A percentile compares a stretch with the other conserved stretches of the same genome.
phyloP scores from a whole-genome alignment of 2,329 filamentous ascomycete genomes.

The Xylaria arbuscula region DNA sequence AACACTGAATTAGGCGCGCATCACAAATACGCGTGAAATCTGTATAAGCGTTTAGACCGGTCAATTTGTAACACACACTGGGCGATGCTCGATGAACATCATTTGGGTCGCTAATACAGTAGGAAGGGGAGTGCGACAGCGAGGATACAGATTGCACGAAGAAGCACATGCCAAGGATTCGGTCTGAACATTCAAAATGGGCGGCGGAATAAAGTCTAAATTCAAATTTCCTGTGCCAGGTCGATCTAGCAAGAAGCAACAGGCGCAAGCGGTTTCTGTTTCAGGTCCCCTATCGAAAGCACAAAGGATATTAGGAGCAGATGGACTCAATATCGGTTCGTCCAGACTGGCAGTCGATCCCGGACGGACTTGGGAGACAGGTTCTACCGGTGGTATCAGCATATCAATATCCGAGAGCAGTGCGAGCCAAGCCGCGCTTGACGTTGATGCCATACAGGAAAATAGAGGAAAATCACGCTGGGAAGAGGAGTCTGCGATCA shows the following conservation, averaged over 20 bases:
- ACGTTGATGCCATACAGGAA: conserved; percentile 43
- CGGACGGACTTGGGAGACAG: conserved; percentile 55
- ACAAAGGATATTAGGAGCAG: conserved; percentile 62
- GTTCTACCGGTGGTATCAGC: conserved; percentile 58
- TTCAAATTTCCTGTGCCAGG: conserved; percentile 63
- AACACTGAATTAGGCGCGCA: conserved; percentile 9
- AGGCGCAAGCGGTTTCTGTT: conserved; percentile 46
- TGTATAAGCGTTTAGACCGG: neutral
- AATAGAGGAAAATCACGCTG: conserved; percentile 51
- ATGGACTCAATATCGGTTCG: conserved; percentile 57
- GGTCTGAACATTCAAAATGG: conserved; percentile 49
- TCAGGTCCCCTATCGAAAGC: conserved; percentile 61
- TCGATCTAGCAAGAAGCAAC: conserved; percentile 57
- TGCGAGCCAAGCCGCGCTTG: conserved; percentile 49
- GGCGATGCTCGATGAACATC: conserved; percentile 21
- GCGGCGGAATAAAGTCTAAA: conserved; percentile 52
- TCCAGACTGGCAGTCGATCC: conserved; percentile 41
- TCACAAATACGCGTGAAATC: conserved; percentile 17
- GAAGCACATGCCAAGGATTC: conserved; percentile 18
- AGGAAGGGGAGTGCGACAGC: conserved; percentile 17
- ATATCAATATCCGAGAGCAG: conserved; percentile 58
- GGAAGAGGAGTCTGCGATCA: conserved; percentile 61
- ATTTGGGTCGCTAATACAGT: conserved; percentile 13
- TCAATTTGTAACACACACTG: conserved; percentile 10
- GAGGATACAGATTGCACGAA: conserved; percentile 8